A percentile compares a stretch with the other conserved stretches of the same genome.
These are phyloP conservation scores for Fraxinus xanthoxyloides DNA, from an alignment of 305 asterid genomes.

Conservation along the genomic window DNA sequence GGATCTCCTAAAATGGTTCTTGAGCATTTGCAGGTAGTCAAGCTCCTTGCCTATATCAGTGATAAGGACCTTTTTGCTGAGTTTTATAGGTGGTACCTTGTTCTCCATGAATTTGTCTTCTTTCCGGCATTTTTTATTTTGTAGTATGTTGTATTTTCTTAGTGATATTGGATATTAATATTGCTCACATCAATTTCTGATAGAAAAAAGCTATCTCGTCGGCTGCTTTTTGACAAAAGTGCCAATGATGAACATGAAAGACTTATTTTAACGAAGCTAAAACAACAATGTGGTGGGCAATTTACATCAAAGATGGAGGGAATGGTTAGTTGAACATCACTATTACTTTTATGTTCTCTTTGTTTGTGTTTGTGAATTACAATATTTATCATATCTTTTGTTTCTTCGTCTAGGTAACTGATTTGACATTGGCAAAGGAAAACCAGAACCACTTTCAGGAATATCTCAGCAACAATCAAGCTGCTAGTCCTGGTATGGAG, in stretches of 20 bases:
- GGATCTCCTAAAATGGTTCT: not conserved
- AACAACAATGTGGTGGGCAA: conserved; percentile 47
- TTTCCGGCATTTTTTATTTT: not conserved
- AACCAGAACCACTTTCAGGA: conserved; percentile 36
- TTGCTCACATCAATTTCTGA: not conserved
- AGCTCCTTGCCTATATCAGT: conserved; percentile 38
- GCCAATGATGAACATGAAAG: conserved; percentile 48
- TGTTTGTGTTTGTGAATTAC: not conserved
- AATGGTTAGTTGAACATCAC: conserved; percentile 34
- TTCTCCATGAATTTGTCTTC: not conserved
- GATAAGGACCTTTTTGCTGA: conserved; percentile 53
- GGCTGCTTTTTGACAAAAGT: conserved; percentile 42
- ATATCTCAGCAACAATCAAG: conserved; percentile 25
- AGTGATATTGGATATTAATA: not conserved
- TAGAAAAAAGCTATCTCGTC: conserved; percentile 55
- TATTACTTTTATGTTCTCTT: not conserved
- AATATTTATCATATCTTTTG: not conserved
- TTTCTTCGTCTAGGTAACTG: conserved; percentile 38
- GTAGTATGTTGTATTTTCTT: not conserved
- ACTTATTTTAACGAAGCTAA: conserved; percentile 40
- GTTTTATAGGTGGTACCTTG: conserved; percentile 33
- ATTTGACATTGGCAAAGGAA: conserved; percentile 47
- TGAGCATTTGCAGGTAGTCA: conserved; percentile 39
- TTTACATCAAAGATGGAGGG: conserved; percentile 64
- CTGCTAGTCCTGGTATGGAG: conserved; percentile 40